Conservation (phyloP, 805 yeast genomes). For the Dipodascus albidus region DNA sequence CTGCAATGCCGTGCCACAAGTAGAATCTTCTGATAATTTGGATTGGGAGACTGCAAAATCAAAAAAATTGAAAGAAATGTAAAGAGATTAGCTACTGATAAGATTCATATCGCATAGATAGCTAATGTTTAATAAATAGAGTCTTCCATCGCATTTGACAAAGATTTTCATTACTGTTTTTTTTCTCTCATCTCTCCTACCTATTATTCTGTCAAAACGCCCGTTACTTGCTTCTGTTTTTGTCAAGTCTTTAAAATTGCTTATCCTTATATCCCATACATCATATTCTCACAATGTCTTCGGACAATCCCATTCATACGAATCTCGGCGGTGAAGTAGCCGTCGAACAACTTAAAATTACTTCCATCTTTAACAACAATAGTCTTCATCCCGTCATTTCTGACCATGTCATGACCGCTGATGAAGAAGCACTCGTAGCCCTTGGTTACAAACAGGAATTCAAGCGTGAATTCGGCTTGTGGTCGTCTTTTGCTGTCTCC, state of each 20-base stretch:
- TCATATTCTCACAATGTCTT: background rate
- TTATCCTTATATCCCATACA: background rate
- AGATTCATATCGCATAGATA: too few relatives aligned
- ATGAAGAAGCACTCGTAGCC: slow-evolving; percentile 17
- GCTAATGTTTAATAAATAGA: background rate
- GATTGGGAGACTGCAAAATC: too few relatives aligned
- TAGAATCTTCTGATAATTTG: too few relatives aligned
- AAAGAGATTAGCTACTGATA: too few relatives aligned
- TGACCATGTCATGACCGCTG: slow-evolving; percentile 15
- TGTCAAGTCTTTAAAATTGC: too few relatives aligned
- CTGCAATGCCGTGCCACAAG: too few relatives aligned
- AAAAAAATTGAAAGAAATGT: too few relatives aligned
- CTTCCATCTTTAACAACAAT: slow-evolving; percentile 8
- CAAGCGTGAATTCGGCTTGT: slow-evolving; percentile 46
- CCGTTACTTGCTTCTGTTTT: too few relatives aligned
- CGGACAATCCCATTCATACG: background rate
- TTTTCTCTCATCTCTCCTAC: too few relatives aligned
- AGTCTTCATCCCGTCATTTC: slow-evolving; percentile 15
- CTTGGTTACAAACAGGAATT: slow-evolving; percentile 54
- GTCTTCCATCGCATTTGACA: background rate
- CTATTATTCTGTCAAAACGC: too few relatives aligned
- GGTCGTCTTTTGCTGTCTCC: slow-evolving; percentile 50
- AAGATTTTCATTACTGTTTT: too few relatives aligned
- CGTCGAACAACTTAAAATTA: slow-evolving; percentile 12
- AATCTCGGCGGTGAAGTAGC: slow-evolving; percentile 12